Conservation (phyloP, 768 basidiomycete genomes). For the Pluteus cervinus region DNA sequence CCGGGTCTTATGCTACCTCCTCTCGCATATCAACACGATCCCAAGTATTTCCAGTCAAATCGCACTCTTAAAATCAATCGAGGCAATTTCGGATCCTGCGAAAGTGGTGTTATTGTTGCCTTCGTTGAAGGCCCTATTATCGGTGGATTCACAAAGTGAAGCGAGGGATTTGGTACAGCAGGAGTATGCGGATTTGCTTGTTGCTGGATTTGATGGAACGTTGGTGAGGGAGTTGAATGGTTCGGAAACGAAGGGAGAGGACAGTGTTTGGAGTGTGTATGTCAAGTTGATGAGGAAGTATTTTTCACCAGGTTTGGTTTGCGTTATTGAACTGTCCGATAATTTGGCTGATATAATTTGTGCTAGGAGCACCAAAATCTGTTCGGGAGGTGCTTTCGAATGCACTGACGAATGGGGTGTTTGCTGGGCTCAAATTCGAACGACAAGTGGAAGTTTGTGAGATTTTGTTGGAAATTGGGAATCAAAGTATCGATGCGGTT, state of each 20-base stretch:
- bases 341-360: not conserved
- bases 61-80: conserved; percentile 42
- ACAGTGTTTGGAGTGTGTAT: conserved; percentile 47
- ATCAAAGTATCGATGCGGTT: conserved; percentile 43
- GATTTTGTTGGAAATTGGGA: conserved; percentile 48
- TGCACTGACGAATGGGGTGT: conserved; percentile 50
- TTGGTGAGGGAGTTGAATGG: conserved; percentile 40
- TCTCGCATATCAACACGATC: conserved; percentile 72
- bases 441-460: conserved; percentile 52
- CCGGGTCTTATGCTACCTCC: conserved; percentile 66
- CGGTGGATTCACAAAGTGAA: conserved; percentile 5
- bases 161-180: conserved; percentile 9
- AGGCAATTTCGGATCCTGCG: conserved; percentile 39
- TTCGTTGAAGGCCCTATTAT: conserved; percentile 38
- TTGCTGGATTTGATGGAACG: conserved; percentile 49
- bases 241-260: no score
- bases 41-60: conserved; percentile 40
- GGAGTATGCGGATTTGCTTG: conserved; percentile 32
- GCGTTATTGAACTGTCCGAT: not conserved
- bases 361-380: conserved; percentile 34
- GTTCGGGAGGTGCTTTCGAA: conserved; percentile 35
- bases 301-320: conserved; percentile 39
- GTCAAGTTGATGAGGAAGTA: conserved; percentile 33
- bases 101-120: conserved; percentile 53
- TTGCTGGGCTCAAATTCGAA: conserved; percentile 42